Conservation (phyloP, 2,329 filamentous ascomycete species). For the Colletotrichum sublineola region DNA sequence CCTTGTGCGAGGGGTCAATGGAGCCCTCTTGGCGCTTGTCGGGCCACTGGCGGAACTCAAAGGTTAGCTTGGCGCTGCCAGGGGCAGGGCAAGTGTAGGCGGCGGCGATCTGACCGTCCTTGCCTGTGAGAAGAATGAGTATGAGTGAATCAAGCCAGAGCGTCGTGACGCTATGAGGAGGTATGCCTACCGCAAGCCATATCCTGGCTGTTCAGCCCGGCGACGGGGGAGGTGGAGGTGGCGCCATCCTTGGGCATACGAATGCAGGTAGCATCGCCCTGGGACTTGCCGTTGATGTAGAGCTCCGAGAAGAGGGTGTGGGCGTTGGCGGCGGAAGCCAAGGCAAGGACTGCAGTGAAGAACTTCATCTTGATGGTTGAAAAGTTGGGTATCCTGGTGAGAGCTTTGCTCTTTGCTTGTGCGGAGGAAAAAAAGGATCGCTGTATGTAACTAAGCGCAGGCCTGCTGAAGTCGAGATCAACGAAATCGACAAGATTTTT, state of each 20-base stretch:
- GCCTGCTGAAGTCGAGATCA: conserved; percentile 38
- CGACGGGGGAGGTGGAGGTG: conserved; percentile 70
- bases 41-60: conserved; percentile 75
- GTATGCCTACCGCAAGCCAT: conserved; percentile 77
- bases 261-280: conserved; percentile 80
- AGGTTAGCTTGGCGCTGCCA: conserved; percentile 70
- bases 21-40: conserved; percentile 65
- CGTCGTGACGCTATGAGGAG: conserved; percentile 38
- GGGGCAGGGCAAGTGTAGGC: conserved; percentile 62
- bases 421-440: conserved; percentile 19
- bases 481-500: neutral
- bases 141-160: conserved; percentile 37
- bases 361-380: conserved; percentile 54
- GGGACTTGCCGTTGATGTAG: conserved; percentile 70
- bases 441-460: conserved; percentile 25
- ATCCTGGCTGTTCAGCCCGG: conserved; percentile 67
- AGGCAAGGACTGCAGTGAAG: conserved; percentile 49
- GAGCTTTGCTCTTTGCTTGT: neutral
- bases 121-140: conserved; percentile 51
- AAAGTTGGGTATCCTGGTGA: conserved; percentile 28
- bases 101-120: conserved; percentile 59
- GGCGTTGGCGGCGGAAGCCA: conserved; percentile 58
- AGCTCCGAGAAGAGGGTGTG: conserved; percentile 76
- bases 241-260: conserved; percentile 71
- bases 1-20: conserved; percentile 73